Evolutionary conservation across 2,329 filamentous ascomycete genomes (phyloP), one percentile per base, ranked within the genome.

Genomic region (Fusarium solani-melongenae): DNA sequence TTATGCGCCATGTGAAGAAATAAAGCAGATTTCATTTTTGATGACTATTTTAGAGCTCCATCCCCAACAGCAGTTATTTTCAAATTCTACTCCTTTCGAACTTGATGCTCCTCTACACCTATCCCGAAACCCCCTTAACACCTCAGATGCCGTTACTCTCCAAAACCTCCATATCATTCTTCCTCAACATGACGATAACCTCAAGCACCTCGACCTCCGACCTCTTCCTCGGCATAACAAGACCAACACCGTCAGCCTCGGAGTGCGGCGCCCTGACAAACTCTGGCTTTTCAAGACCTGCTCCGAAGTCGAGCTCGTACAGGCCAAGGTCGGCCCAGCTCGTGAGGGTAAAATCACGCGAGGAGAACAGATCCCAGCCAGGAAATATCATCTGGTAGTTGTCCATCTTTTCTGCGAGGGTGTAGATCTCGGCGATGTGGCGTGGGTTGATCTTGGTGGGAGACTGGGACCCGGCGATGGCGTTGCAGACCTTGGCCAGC

Each of bases 321-420:
- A 67, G 27, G n/a, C 62, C 65, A 0, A 67, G 56, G 24, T 68
- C 51, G 8, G 68, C 64, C 68, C 68, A 68, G 17, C 60, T 67
- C 5, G 61, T 64, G 12, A 70, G 64, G 4, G 68, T 65, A 9
- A 70, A 29, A n/a, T 70, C 61, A 14, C 49, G 46, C 6, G 46
- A 58, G 3, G 39, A 38, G 20, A 70, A 67, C 1, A 67, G 49
- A 7, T 67, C 64, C 67, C 64, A 70, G 27, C 64, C 67, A 9
- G 66, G 60, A 15, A 70, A 70, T 5, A 70, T 29, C 20, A 49
- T 36, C 4, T 61, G 38, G n/a, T 64, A 70, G 20, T 70, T 61
- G 7, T 29, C 29, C 11, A 61, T 12, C 7, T 36, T 15, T 11
- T 24, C 31, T 6, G 24, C 51, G 7, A 70, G 39, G 20, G 31